Evolutionary conservation across 2,329 filamentous ascomycete genomes (phyloP), one percentile per base, ranked within the genome.

Genomic region (Hypoxylon sp.): DNA sequence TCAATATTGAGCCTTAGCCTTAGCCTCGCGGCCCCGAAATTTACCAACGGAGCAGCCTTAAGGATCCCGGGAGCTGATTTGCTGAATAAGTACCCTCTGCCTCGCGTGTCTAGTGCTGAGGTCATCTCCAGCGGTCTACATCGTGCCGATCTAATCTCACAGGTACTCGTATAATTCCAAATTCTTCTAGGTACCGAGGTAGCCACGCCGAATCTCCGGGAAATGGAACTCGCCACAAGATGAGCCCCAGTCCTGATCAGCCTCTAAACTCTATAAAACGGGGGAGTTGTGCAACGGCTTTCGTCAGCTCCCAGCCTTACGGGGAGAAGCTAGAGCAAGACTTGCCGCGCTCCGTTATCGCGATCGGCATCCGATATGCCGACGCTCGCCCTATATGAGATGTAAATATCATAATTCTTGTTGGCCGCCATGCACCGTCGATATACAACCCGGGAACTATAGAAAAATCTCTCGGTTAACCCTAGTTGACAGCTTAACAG

Each of bases 81-180:
- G 44, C 32, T 51, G 17, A 51, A 35, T 17, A 21, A 44, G 29
- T 10, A 13, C 15, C 39, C 39, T 53, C 29, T 39, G 39, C 31
- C 31, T 54, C 19, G 29, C 21, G 29, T 10, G n/a, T 27, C 11
- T 63, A 51, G 60, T 31, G 53, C 52, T 50, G 52, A 56, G 35
- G 35, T 57, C 32, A 51, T 58, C 29, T 21, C 42, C 27, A 27
- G 15, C 21, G 27, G 31, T 17, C 15, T 13, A 48, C 17, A 4
- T 35, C 2, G 46, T 27, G 39, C 44, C 42, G 11, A 39, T 27
- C 8, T 46, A 47, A 54, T 19, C 2, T 24, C 39, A 50, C 48
- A 32, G 51, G 24, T 17, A 50, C 48, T 24, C 32, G 24, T 17
- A 24, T 39, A 53, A 64, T 64, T 58, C 54, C 61, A 64, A 64